A percentile compares a stretch with the other conserved stretches of the same genome.
Conservation (phyloP, 2,329 filamentous ascomycete genomes). For the Botryotinia calthae region DNA sequence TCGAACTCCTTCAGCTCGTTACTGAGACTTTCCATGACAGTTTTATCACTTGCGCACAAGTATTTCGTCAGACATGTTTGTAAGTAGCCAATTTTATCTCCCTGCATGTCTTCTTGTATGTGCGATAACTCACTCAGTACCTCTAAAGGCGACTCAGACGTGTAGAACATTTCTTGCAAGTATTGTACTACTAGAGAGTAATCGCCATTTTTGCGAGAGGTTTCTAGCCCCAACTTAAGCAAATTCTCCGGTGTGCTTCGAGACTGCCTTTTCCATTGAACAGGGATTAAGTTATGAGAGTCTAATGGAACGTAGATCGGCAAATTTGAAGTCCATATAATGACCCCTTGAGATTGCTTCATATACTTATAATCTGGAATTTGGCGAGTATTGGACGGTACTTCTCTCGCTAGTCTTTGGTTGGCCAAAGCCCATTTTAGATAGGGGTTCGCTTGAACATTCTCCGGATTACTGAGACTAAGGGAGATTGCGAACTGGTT, state of each 20-base stretch:
- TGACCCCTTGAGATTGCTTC: not conserved
- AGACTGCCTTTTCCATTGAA: not conserved
- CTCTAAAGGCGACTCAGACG: not conserved
- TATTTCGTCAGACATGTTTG: not conserved
- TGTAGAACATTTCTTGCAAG: not conserved
- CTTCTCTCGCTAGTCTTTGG: not conserved
- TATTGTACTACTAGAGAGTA: not conserved
- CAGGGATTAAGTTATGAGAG: not conserved
- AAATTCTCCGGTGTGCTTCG: not conserved
- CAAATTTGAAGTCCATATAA: not conserved
- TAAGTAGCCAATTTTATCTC: not conserved
- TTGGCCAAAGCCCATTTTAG: not conserved
- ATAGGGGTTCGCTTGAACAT: conserved; percentile 3
- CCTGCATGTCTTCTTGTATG: not conserved
- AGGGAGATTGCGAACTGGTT: not conserved
- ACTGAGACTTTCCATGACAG: not conserved
- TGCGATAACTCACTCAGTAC: not conserved
- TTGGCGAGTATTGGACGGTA: not conserved
- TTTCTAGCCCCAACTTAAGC: not conserved
- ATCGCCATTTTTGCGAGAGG: not conserved
- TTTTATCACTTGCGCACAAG: not conserved
- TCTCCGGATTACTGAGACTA: not conserved
- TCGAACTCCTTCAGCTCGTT: not conserved
- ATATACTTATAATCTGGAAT: not conserved
- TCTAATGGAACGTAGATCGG: not conserved